These are phyloP conservation scores for Zygosaccharomyces bailii DNA, from an alignment of 805 yeast genomes.

Conservation along the genomic window DNA sequence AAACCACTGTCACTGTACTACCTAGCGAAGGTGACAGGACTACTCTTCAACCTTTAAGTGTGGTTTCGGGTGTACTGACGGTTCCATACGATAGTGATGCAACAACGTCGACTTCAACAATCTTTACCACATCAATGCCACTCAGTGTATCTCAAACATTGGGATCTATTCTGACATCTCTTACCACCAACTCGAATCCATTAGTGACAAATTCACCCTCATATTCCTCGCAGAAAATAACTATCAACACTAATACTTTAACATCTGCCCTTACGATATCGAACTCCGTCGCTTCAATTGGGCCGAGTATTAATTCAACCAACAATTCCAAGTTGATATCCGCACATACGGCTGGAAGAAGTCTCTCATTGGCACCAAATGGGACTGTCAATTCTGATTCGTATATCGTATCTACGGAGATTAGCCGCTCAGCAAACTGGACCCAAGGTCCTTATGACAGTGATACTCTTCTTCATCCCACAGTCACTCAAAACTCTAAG, in stretches of 20 bases:
- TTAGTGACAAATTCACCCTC: slow-evolving; percentile 31
- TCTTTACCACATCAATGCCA: slow-evolving; percentile 15
- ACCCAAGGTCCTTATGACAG: slow-evolving; percentile 9
- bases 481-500: slow-evolving; percentile 8
- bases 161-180: slow-evolving; percentile 33
- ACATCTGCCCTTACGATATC: slow-evolving; percentile 21
- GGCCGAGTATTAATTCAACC: not conserved
- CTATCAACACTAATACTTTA: slow-evolving; percentile 34
- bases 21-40: not conserved
- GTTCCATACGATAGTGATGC: slow-evolving; percentile 17
- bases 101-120: slow-evolving; percentile 20
- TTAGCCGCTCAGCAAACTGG: too few relatives aligned
- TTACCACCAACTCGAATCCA: slow-evolving; percentile 33
- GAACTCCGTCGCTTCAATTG: slow-evolving; percentile 1
- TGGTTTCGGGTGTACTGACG: slow-evolving; percentile 10
- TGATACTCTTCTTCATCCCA: slow-evolving; percentile 7
- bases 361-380: not conserved
- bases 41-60: not conserved
- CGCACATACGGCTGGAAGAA: not conserved
- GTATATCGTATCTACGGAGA: slow-evolving; percentile 2
- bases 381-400: slow-evolving; percentile 2
- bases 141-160: slow-evolving; percentile 21
- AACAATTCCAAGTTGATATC: not conserved
- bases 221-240: slow-evolving; percentile 30
- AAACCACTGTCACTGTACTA: not conserved